A percentile compares a stretch with the other conserved stretches of the same genome.
Evolutionary conservation across 2,329 filamentous ascomycete genomes (phyloP).

Genomic region (Diaporthe humulicola): DNA sequence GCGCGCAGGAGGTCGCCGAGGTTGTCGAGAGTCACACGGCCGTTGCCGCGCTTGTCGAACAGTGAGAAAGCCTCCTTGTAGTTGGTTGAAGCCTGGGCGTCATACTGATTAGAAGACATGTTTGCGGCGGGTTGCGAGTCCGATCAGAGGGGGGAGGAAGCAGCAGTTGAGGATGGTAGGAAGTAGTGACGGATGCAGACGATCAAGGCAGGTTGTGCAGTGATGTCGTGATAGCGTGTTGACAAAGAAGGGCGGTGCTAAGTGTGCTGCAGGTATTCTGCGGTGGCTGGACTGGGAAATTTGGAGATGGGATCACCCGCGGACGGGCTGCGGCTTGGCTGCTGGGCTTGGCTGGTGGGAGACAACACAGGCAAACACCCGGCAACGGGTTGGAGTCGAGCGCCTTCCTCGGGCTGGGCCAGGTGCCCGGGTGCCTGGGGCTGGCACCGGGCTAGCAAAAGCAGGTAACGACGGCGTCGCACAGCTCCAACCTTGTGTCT

Average conservation of each 20-base stretch:
- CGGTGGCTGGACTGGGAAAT: constrained; percentile 34
- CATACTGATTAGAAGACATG: constrained; percentile 67
- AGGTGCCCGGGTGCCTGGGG: background rate
- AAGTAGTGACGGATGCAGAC: background rate
- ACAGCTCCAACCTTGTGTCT: constrained; percentile 13
- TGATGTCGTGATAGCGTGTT: background rate
- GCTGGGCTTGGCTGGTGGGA: background rate
- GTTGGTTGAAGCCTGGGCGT: constrained; percentile 84
- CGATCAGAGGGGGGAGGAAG: background rate
- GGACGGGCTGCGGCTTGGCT: background rate
- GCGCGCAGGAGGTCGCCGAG: constrained; percentile 95
- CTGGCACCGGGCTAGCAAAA: background rate
- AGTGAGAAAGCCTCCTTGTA: constrained; percentile 99
- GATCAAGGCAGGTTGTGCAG: constrained; percentile 8
- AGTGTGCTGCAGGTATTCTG: constrained; percentile 13
- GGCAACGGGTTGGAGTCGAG: constrained; percentile 4
- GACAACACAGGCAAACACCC: background rate
- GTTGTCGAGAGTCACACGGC: constrained; percentile 86
- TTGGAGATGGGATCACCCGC: constrained; percentile 39
- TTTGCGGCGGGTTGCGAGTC: constrained; percentile 13
- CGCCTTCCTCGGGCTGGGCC: constrained; percentile 25
- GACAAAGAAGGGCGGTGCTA: constrained; percentile 7
- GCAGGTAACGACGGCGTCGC: constrained; percentile 30
- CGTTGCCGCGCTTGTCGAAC: constrained; percentile 99
- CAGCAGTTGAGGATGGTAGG: background rate